phyloP scores from a whole-genome alignment of 2,329 filamentous ascomycete genomes.

The Lasiodiplodia sp. region DNA sequence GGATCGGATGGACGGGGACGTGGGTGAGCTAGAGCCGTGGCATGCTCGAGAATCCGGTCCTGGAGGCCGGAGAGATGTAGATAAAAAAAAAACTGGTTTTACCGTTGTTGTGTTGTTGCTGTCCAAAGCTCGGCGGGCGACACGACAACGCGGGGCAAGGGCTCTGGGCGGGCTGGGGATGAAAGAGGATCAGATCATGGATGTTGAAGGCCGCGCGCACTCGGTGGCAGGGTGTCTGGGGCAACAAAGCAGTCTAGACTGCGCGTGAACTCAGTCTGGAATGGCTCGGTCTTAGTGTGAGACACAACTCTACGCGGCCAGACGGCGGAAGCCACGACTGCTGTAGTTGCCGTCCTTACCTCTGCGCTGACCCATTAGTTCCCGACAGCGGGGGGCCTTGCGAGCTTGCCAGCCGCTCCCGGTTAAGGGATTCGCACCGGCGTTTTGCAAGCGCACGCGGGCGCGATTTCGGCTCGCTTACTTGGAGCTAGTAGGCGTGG shows the following conservation, averaged over 20 bases:
- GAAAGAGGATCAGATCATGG: constrained; percentile 2
- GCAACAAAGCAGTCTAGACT: constrained; percentile 24
- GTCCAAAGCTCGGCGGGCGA: not conserved
- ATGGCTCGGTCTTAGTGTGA: not conserved
- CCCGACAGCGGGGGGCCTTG: not conserved
- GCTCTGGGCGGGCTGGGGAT: not conserved
- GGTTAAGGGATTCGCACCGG: too few relatives aligned
- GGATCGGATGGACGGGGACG: not conserved
- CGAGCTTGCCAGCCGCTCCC: not conserved
- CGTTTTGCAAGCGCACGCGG: not conserved
- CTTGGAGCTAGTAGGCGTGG: too few relatives aligned
- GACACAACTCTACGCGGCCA: not conserved
- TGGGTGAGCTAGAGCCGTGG: not conserved
- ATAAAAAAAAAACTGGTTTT: not conserved
- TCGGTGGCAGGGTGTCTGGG: constrained; percentile 11
- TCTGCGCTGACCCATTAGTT: not conserved
- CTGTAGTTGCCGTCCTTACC: not conserved
- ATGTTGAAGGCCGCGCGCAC: not conserved
- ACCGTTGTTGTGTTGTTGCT: not conserved
- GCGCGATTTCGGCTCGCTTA: not conserved
- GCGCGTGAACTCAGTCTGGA: not conserved
- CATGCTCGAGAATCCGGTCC: not conserved
- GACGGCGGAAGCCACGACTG: not conserved
- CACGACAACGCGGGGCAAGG: not conserved
- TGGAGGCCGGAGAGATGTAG: not conserved